A percentile compares a stretch with the other conserved stretches of the same genome.
Conservation (phyloP, 2,329 filamentous ascomycete genomes). For the Epichloe sylvatica region DNA sequence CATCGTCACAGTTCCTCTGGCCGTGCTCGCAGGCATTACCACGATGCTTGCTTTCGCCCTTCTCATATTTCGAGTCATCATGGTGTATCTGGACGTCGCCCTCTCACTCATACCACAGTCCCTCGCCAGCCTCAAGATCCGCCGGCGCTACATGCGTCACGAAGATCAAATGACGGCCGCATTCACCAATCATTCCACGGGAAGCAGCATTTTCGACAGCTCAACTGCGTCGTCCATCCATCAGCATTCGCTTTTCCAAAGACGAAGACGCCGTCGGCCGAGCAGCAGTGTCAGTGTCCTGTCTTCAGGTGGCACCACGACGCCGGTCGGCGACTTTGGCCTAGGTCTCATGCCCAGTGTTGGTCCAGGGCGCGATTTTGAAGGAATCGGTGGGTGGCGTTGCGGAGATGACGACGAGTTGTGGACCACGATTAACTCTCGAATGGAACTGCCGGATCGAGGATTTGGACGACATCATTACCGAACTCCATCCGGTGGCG, state of each 20-base stretch:
- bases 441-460: constrained; percentile 35
- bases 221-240: constrained; percentile 4
- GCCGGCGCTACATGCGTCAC: constrained; percentile 11
- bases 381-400: constrained; percentile 46
- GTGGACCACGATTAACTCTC: constrained; percentile 40
- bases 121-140: constrained; percentile 28
- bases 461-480: constrained; percentile 26
- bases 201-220: constrained; percentile 9
- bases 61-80: constrained; percentile 43
- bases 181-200: constrained; percentile 9
- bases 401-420: constrained; percentile 30
- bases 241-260: constrained; percentile 7
- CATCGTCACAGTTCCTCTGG: constrained; percentile 47
- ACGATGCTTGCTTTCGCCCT: constrained; percentile 47
- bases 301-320: constrained; percentile 19
- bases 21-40: constrained; percentile 49
- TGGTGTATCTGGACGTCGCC: constrained; percentile 51
- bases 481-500: constrained; percentile 26
- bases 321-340: constrained; percentile 21
- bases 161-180: constrained; percentile 3
- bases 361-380: constrained; percentile 41
- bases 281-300: constrained; percentile 19
- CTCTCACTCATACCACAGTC: constrained; percentile 43
- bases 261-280: constrained; percentile 20
- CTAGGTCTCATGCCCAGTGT: constrained; percentile 32